phyloP scores from a whole-genome alignment of 768 basidiomycete genomes.

The Psilocybe azurescens region DNA sequence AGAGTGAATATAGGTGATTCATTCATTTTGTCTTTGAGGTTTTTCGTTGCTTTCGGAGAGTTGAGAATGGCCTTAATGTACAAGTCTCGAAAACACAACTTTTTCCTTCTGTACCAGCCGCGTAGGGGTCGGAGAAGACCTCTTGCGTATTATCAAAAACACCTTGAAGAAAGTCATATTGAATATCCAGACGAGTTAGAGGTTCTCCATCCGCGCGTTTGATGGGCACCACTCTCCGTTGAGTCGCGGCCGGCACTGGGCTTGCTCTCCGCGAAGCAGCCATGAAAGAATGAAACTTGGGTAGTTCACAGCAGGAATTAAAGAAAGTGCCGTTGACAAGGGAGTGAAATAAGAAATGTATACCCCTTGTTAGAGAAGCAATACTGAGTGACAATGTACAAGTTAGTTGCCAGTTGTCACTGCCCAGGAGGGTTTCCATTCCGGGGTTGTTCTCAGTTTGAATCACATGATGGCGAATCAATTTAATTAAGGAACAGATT shows the following conservation, averaged over 20 bases:
- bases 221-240: constrained; percentile 48
- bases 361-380: background rate
- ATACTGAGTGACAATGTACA: background rate
- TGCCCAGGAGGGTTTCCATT: constrained; percentile 13
- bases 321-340: background rate
- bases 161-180: constrained; percentile 78
- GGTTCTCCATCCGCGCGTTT: constrained; percentile 70
- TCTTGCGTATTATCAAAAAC: constrained; percentile 74
- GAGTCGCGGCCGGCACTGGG: constrained; percentile 30
- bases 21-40: constrained; percentile 73
- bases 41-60: constrained; percentile 72
- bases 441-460: constrained; percentile 12
- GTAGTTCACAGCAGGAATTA: background rate
- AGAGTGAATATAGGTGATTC: constrained; percentile 61
- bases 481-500: background rate
- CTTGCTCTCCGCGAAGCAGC: constrained; percentile 44
- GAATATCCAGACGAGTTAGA: constrained; percentile 68
- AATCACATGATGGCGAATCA: constrained; percentile 28
- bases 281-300: constrained; percentile 16
- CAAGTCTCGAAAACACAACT: constrained; percentile 67
- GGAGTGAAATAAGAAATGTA: background rate
- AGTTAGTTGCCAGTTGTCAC: constrained; percentile 15
- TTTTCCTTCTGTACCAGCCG: constrained; percentile 24
- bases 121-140: constrained; percentile 57
- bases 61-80: constrained; percentile 54